A percentile compares a stretch with the other conserved stretches of the same genome.
phyloP scores from a whole-genome alignment of 2,329 filamentous ascomycete genomes.

The Xylariomycetidae sp. region DNA sequence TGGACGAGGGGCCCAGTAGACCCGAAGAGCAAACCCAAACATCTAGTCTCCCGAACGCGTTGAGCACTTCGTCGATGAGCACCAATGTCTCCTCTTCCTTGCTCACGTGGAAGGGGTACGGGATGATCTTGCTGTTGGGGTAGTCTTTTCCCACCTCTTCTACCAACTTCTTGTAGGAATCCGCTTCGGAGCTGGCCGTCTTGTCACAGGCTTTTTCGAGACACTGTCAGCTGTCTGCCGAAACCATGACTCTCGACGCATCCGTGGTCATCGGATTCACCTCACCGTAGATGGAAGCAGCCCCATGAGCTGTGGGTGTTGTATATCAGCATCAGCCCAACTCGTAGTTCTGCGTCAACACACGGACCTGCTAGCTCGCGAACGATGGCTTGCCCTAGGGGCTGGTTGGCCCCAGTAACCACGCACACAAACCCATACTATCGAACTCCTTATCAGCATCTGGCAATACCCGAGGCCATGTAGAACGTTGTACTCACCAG shows the following conservation, averaged over 20 bases:
- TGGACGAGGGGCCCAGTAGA: conserved; percentile 50
- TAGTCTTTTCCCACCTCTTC: conserved; percentile 34
- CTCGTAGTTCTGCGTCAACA: not conserved
- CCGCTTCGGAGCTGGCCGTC: conserved; percentile 31
- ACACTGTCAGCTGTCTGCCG: conserved; percentile 9
- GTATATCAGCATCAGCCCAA: conserved; percentile 10
- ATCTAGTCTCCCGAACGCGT: conserved; percentile 53
- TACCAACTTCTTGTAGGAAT: conserved; percentile 34
- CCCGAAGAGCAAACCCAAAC: conserved; percentile 55
- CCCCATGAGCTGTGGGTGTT: conserved; percentile 52
- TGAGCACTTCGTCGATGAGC: conserved; percentile 58
- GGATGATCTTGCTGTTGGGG: conserved; percentile 55
- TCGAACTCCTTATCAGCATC: not conserved
- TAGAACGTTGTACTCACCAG: conserved; percentile 20
- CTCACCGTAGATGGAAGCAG: conserved; percentile 52
- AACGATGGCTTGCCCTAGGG: conserved; percentile 54
- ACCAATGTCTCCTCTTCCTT: conserved; percentile 54
- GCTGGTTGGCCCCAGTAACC: conserved; percentile 55
- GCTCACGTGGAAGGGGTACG: conserved; percentile 52
- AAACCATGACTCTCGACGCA: not conserved
- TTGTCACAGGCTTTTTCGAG: conserved; percentile 47
- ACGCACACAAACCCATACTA: conserved; percentile 61
- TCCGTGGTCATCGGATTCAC: not conserved
- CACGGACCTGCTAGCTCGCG: conserved; percentile 48
- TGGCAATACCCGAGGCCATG: not conserved